Percentiles rank a stretch among this genome's conserved stretches.
phyloP scores from a whole-genome alignment of 352 stramenopile genomes.

The Phytopythium vexans region DNA sequence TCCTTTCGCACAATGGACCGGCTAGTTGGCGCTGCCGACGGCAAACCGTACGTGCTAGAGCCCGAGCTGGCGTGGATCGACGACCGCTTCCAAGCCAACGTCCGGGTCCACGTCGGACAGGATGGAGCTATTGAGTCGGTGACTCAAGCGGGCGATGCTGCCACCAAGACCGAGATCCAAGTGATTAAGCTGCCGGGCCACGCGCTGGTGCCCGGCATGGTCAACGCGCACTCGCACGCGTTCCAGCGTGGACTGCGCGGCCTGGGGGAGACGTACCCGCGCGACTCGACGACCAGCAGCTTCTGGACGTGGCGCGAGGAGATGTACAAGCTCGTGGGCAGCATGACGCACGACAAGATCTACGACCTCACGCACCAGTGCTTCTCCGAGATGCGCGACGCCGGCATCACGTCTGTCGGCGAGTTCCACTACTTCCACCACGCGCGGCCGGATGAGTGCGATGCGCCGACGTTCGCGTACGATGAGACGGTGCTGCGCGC shows the following conservation, averaged over 20 bases:
- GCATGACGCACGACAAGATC: slow-evolving; percentile 60
- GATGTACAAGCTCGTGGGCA: slow-evolving; percentile 78
- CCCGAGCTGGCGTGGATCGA: slow-evolving; percentile 72
- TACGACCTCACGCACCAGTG: slow-evolving; percentile 70
- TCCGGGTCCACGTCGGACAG: slow-evolving; percentile 46
- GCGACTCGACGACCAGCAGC: slow-evolving; percentile 32
- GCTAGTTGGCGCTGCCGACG: slow-evolving; percentile 13
- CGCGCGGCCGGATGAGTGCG: slow-evolving; percentile 26
- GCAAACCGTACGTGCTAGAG: slow-evolving; percentile 44
- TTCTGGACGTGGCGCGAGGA: slow-evolving; percentile 85
- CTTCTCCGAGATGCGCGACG: slow-evolving; percentile 77
- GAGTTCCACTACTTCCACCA: slow-evolving; percentile 86
- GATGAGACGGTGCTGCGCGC: slow-evolving; percentile 66
- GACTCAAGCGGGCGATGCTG: slow-evolving; percentile 6
- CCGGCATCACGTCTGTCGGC: slow-evolving; percentile 71
- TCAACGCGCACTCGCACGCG: slow-evolving; percentile 81
- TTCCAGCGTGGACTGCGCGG: slow-evolving; percentile 71
- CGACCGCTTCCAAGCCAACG: slow-evolving; percentile 42
- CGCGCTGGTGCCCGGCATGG: slow-evolving; percentile 64
- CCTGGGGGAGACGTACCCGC: slow-evolving; percentile 69
- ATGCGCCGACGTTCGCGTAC: slow-evolving; percentile 47
- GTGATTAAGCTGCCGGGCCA: slow-evolving; percentile 40
- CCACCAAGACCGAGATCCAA: neutral
- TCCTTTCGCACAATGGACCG: slow-evolving; percentile 12
- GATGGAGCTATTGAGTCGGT: slow-evolving; percentile 48